Conservation (phyloP, 164 flowering plant species). For the Vitis labrusca region DNA sequence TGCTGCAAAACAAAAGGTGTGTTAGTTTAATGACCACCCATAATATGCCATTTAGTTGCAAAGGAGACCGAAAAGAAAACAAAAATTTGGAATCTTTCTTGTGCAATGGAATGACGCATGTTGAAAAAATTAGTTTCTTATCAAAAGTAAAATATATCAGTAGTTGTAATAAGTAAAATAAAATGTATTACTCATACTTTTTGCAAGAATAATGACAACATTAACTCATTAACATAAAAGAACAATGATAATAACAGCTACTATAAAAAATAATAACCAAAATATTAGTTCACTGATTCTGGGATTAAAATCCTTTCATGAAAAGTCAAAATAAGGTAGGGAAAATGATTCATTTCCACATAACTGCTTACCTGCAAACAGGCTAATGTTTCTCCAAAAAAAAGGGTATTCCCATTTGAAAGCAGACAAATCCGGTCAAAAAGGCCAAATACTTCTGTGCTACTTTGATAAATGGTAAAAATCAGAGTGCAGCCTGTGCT, state of each 20-base stretch:
- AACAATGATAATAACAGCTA: too few relatives aligned
- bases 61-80: neutral
- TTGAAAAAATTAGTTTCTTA: neutral
- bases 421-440: slow-evolving; percentile 96
- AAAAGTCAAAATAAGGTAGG: neutral
- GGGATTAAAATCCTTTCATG: slow-evolving; percentile 1
- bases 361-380: slow-evolving; percentile 79
- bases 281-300: neutral
- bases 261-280: too few relatives aligned
- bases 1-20: slow-evolving; percentile 57
- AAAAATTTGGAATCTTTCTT: too few relatives aligned
- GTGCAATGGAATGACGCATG: neutral
- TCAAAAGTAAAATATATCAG: too few relatives aligned
- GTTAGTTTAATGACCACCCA: slow-evolving; percentile 3
- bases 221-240: too few relatives aligned
- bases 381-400: slow-evolving; percentile 97
- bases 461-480: slow-evolving; percentile 93
- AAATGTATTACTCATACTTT: too few relatives aligned
- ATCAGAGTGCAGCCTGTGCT: slow-evolving; percentile 92
- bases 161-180: too few relatives aligned
- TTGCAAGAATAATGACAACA: too few relatives aligned
- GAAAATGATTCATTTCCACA: neutral
- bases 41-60: neutral
- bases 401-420: slow-evolving; percentile 96
- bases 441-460: slow-evolving; percentile 99